A percentile compares a stretch with the other conserved stretches of the same genome.
These are phyloP conservation scores for Andrographis paniculata DNA, from an alignment of 305 asterid species.

Conservation along the genomic window DNA sequence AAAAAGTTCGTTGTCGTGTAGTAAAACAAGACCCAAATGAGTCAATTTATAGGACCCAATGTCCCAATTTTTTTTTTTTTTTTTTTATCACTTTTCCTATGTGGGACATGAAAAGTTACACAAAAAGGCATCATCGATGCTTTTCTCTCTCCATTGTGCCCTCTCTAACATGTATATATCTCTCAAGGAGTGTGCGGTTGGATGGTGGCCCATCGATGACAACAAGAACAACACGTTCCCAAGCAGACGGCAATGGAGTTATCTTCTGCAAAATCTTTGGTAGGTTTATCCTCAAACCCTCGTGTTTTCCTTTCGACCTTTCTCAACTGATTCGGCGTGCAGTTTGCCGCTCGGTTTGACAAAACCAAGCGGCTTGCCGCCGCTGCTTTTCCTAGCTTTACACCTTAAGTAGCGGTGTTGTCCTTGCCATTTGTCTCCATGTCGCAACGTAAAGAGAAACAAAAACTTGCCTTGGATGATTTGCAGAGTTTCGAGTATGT, in stretches of 20 bases:
- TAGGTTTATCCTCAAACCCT: background rate
- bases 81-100: too few relatives aligned
- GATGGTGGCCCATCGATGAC: too few relatives aligned
- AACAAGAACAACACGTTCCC: too few relatives aligned
- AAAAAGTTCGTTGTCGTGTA: too few relatives aligned
- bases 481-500: slow-evolving; percentile 45
- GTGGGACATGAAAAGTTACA: too few relatives aligned
- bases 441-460: slow-evolving; percentile 46
- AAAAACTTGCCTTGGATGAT: slow-evolving; percentile 23
- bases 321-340: background rate
- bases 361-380: background rate
- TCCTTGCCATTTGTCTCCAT: slow-evolving; percentile 1
- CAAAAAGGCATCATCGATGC: too few relatives aligned
- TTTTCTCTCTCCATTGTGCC: too few relatives aligned
- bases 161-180: too few relatives aligned
- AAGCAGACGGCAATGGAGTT: background rate
- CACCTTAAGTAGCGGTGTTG: background rate
- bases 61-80: too few relatives aligned
- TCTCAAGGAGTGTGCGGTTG: too few relatives aligned
- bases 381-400: background rate
- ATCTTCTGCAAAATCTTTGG: background rate
- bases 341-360: background rate
- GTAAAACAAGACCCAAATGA: too few relatives aligned
- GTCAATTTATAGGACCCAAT: too few relatives aligned
- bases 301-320: background rate